These are phyloP conservation scores for Backusella australiensis DNA, from an alignment of 192 early-diverging fungal species.

Conservation along the genomic window DNA sequence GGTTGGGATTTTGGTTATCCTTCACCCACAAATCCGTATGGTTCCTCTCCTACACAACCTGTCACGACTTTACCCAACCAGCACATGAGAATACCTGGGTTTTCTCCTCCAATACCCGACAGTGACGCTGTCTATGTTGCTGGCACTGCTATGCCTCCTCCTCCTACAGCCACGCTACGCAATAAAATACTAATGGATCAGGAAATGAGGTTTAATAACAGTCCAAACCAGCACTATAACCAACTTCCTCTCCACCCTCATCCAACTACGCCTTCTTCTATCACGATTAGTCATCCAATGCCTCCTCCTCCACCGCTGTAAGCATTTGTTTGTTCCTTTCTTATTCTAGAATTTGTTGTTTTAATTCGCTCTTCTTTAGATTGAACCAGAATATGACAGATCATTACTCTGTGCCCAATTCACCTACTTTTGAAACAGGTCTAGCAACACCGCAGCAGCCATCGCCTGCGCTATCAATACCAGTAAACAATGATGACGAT, in stretches of 20 bases:
- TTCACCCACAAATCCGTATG: background rate
- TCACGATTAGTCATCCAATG: constrained; percentile 1
- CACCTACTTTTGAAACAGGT: background rate
- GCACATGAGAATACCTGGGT: background rate
- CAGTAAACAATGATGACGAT: background rate
- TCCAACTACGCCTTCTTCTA: background rate
- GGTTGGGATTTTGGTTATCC: constrained; percentile 11
- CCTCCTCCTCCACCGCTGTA: background rate
- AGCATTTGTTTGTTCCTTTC: background rate
- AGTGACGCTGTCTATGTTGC: constrained; percentile 19
- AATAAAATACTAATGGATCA: constrained; percentile 16
- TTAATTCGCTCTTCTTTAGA: background rate
- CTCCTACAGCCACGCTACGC: constrained; percentile 12
- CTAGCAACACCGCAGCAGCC: background rate
- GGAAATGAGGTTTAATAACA: background rate
- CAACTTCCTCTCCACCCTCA: background rate
- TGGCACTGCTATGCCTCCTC: constrained; percentile 13
- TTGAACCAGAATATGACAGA: background rate
- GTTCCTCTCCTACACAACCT: background rate
- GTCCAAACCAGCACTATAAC: background rate
- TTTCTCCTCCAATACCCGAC: constrained; percentile 5
- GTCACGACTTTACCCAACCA: background rate
- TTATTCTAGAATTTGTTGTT: background rate
- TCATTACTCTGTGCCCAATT: constrained; percentile 12
- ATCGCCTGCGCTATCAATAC: background rate